A percentile compares a stretch with the other conserved stretches of the same genome.
phyloP scores from a whole-genome alignment of 257 asterid genomes.

The Capsicum baccatum region DNA sequence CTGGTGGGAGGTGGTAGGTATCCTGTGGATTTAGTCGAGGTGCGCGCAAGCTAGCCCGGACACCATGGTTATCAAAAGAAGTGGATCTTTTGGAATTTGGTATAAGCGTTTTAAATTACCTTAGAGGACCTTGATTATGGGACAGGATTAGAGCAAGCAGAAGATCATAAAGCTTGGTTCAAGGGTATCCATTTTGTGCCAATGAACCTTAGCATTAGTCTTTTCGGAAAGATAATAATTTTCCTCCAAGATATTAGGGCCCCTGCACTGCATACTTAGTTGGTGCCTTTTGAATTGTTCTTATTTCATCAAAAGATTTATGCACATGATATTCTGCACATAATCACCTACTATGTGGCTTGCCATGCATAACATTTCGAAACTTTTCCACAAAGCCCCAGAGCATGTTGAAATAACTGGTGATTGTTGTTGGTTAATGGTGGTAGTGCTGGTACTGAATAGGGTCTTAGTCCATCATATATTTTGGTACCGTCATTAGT shows the following conservation, averaged over 20 bases:
- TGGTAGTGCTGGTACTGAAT: slow-evolving; percentile 16
- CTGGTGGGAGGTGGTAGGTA: too few species aligned
- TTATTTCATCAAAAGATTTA: slow-evolving; percentile 19
- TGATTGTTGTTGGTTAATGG: slow-evolving; percentile 16
- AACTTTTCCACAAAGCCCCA: background rate
- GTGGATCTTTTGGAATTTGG: background rate
- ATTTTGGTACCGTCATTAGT: background rate
- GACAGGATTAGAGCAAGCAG: background rate
- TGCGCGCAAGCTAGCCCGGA: too few species aligned
- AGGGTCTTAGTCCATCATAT: background rate
- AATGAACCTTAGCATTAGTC: background rate
- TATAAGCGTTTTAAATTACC: slow-evolving; percentile 9
- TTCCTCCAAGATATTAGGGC: slow-evolving; percentile 8
- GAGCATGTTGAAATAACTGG: slow-evolving; percentile 21
- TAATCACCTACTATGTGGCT: background rate
- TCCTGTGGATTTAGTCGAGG: too few species aligned
- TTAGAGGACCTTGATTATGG: slow-evolving; percentile 8
- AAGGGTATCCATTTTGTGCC: background rate
- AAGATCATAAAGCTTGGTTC: background rate
- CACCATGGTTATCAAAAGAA: too few species aligned
- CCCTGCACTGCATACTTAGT: background rate
- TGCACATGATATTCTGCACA: slow-evolving; percentile 21
- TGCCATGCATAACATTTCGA: background rate
- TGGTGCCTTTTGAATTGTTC: background rate
- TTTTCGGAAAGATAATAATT: slow-evolving; percentile 13